A percentile compares a stretch with the other conserved stretches of the same genome.
phyloP scores from a whole-genome alignment of 2,329 filamentous ascomycete genomes.

The Uncinocarpus reesii region DNA sequence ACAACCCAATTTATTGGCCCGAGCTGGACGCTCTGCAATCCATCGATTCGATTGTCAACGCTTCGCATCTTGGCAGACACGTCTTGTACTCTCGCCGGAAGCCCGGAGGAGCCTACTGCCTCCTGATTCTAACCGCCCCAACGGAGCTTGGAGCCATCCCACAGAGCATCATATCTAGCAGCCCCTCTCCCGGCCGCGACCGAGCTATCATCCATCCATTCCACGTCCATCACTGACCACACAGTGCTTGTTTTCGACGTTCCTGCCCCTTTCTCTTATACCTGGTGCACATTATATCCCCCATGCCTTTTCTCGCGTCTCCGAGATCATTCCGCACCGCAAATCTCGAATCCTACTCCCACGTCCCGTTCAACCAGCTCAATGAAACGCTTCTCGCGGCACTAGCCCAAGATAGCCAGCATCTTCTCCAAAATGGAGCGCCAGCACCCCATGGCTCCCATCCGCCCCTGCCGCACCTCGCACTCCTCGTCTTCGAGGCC shows the following conservation, averaged over 20 bases:
- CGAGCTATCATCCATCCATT: no score
- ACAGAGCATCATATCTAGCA: no score
- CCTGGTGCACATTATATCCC: background rate
- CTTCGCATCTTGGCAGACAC: background rate
- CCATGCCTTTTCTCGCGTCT: constrained; percentile 12
- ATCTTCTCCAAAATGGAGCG: background rate
- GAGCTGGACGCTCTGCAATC: background rate
- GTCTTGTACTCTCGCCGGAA: background rate
- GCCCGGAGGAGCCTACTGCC: background rate
- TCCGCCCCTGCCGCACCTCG: constrained; percentile 49
- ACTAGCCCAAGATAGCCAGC: background rate
- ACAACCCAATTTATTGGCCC: background rate
- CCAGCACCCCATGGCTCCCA: constrained; percentile 31
- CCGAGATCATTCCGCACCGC: constrained; percentile 11
- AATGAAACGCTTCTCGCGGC: constrained; percentile 5
- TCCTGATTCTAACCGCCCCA: no score
- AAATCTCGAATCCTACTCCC: background rate
- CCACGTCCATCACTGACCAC: no score
- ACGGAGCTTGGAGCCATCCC: no score
- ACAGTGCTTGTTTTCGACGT: background rate
- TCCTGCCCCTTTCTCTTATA: background rate
- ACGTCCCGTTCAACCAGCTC: background rate
- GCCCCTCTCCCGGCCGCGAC: no score
- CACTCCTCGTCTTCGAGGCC: constrained; percentile 82
- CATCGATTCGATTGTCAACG: background rate